Evolutionary conservation across 371 early-diverging fungal species (phyloP), one percentile per base, ranked within the genome.

Genomic region (Lichtheimia corymbifera): DNA sequence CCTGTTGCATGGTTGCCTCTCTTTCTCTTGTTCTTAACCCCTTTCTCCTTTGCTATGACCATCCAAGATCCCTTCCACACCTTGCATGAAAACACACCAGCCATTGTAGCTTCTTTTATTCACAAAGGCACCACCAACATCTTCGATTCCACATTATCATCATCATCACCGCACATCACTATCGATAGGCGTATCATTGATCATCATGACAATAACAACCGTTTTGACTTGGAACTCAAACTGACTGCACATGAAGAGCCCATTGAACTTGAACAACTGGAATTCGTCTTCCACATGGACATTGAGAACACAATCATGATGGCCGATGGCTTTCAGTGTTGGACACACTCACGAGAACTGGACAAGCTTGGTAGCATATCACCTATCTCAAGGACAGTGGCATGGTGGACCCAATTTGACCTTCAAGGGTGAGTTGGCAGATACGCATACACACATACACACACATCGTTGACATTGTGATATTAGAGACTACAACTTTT

Each of bases 261-360:
- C 20, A 53, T 68, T 17, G 50, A 58, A 35, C 35, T 68, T 15
- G 61, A 61, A 4, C 59, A 67, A 14, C 45, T 71, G 13, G 64
- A 64, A 40, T 56, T 67, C 17, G 30, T 50, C n/a, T 50, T 55
- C 18, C 56, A 62, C 18, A 51, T 67, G 53, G 50, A 59, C 57
- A 28, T 68, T 30, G 69, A 63, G 12, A 62, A 70, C 11, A 17
- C 47, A 9, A 25, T 61, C 35, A 59, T 76, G 61, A 61, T 81
- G 51, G 76, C 81, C 1, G 77, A 81, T 44, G 81, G 81, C 0
- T 81, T 67, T 47, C 78, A 81, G 55, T 64, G 73, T 51, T 81
- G 81, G 81, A 76, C 71, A 15, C 61, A 63, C 35, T 67, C 76
- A 1, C 69, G 70, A 13, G 74, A 72, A 52, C 51, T 62, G 6